Evolutionary conservation across 257 asterid species (phyloP), one percentile per base, ranked within the genome.

Genomic region (Plantago ovata): DNA sequence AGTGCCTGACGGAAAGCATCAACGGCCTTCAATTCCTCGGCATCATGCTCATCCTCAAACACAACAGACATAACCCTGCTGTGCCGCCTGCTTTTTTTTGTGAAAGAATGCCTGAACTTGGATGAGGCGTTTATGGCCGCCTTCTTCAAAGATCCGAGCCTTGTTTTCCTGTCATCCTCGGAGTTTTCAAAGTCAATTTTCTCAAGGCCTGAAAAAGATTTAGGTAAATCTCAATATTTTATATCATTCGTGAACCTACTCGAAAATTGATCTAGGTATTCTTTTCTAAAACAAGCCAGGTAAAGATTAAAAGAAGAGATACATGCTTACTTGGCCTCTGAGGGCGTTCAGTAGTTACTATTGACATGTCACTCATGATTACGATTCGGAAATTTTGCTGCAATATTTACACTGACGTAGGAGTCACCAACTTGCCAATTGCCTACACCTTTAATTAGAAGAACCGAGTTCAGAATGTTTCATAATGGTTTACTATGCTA

Each of bases 321-420:
- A n/a, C n/a, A n/a, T n/a, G 58, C 91, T 70, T 75, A 82, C 90
- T 79, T 60, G 78, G 80, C 74, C 72, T 72, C 63, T 52, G 10
- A 0, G 85, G 81, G 62, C 74, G 83, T 60, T 84, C 89, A 28
- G 70, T 56, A 58, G 79, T 77, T 74, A 81, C 95, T n/a, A n/a
- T n/a, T 11, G 87, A 80, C 86, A 72, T 77, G 79, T 79, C 97
- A 73, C 82, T 77, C 78, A 76, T 76, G 71, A 66, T 68, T 60
- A 63, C 57, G 55, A 49, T 24, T 60, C 14, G 47, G 53, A 57
- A 41, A 47, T 45, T 49, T 62, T 56, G 62, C 6, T 6, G 58
- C 20, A 13, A 20, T 50, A 50, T 50, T 10, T n/a, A 32, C 38
- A 44, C 28, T 36, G 63, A 38, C 32, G 22, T 41, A 16, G 44